Percentiles rank a stretch among this genome's conserved stretches.
These are phyloP conservation scores for Hemileccinum rubropunctum DNA, from an alignment of 768 basidiomycete genomes.

Conservation along the genomic window DNA sequence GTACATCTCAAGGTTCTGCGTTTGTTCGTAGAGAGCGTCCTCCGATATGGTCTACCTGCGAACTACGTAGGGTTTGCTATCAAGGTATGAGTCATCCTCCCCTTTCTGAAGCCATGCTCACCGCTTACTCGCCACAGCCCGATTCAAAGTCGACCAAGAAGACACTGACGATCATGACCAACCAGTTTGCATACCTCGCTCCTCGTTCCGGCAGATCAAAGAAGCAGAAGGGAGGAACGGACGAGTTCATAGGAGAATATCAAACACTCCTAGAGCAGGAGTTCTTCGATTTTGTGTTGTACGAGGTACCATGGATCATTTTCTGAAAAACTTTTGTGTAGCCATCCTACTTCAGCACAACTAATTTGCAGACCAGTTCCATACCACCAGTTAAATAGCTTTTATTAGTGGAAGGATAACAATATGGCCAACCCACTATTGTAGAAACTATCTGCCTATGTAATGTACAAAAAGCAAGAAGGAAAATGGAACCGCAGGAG, in stretches of 20 bases:
- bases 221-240: conserved; percentile 36
- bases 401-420: conserved; percentile 61
- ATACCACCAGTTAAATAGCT: conserved; percentile 32
- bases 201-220: conserved; percentile 58
- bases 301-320: conserved; percentile 89
- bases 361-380: not conserved
- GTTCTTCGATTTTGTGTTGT: conserved; percentile 92
- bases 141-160: conserved; percentile 84
- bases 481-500: conserved; percentile 18
- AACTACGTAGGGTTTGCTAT: conserved; percentile 80
- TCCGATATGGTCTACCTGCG: conserved; percentile 93
- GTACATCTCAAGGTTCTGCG: conserved; percentile 92
- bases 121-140: conserved; percentile 49
- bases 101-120: conserved; percentile 1
- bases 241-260: conserved; percentile 88
- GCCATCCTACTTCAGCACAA: not conserved
- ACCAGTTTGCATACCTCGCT: conserved; percentile 78
- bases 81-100: conserved; percentile 50
- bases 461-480: conserved; percentile 36
- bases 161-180: conserved; percentile 66
- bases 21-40: conserved; percentile 91
- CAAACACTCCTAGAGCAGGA: conserved; percentile 93
- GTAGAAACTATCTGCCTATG: conserved; percentile 47
- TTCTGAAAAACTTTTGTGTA: conserved; percentile 37
- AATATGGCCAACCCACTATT: conserved; percentile 56